A percentile compares a stretch with the other conserved stretches of the same genome.
Conservation (phyloP, 805 yeast genomes). For the Wickerhamomyces mucosus region DNA sequence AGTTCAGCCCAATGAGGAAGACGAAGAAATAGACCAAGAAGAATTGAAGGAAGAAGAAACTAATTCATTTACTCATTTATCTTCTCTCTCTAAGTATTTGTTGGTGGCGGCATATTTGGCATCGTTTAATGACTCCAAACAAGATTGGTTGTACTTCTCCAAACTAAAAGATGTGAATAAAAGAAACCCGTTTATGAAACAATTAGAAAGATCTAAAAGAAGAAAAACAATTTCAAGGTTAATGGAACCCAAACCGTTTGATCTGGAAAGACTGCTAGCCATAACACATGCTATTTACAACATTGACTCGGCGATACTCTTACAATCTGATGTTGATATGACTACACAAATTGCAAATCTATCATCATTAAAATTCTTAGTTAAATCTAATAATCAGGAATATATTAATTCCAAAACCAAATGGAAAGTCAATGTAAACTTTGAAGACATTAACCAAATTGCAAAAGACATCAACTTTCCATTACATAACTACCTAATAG, state of each 20-base stretch:
- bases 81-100: constrained; percentile 57
- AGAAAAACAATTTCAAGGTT: constrained; percentile 53
- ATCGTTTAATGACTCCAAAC: constrained; percentile 60
- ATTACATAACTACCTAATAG: constrained; percentile 49
- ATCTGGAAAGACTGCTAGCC: constrained; percentile 71
- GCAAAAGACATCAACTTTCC: constrained; percentile 60
- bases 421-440: constrained; percentile 73
- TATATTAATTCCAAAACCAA: constrained; percentile 56
- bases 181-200: constrained; percentile 27
- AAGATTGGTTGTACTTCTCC: constrained; percentile 65
- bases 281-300: constrained; percentile 64
- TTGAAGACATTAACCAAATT: constrained; percentile 51
- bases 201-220: constrained; percentile 30
- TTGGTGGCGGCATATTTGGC: constrained; percentile 77
- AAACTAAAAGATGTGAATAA: constrained; percentile 39
- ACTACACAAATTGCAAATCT: constrained; percentile 26
- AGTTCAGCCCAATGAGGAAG: neutral
- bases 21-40: constrained; percentile 3
- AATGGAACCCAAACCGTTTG: constrained; percentile 65
- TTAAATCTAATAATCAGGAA: constrained; percentile 33
- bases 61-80: constrained; percentile 33
- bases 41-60: constrained; percentile 6
- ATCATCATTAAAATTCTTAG: constrained; percentile 23
- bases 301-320: constrained; percentile 25
- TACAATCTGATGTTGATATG: constrained; percentile 25